These are phyloP conservation scores for Leccinum fibrillosum DNA, from an alignment of 768 basidiomycete species.

Conservation along the genomic window DNA sequence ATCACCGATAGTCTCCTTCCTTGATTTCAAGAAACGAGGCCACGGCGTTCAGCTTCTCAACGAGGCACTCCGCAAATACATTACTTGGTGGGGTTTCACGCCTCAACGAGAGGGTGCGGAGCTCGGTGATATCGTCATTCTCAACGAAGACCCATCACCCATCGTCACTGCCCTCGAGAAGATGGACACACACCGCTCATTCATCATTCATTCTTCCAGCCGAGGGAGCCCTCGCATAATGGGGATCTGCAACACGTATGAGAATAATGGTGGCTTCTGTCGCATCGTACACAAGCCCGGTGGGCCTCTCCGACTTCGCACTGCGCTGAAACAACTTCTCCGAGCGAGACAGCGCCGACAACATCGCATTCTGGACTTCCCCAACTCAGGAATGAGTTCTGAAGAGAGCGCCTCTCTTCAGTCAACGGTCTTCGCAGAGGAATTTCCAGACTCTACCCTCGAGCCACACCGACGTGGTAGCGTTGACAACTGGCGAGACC, in stretches of 20 bases:
- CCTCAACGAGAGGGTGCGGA: slow-evolving; percentile 38
- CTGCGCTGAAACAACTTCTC: slow-evolving; percentile 51
- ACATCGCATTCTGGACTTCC: slow-evolving; percentile 20
- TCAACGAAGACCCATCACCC: slow-evolving; percentile 72
- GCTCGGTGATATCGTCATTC: slow-evolving; percentile 68
- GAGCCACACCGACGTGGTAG: slow-evolving; percentile 33
- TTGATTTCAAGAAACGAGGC: slow-evolving; percentile 66
- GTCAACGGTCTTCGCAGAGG: slow-evolving; percentile 28
- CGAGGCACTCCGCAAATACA: slow-evolving; percentile 60
- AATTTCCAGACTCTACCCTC: slow-evolving; percentile 10
- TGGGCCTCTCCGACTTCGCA: slow-evolving; percentile 72
- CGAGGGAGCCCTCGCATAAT: slow-evolving; percentile 65
- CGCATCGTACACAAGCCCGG: slow-evolving; percentile 88
- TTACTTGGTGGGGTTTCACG: slow-evolving; percentile 74
- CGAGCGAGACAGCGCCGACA: slow-evolving; percentile 32
- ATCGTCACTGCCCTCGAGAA: slow-evolving; percentile 55
- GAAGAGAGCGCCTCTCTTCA: slow-evolving; percentile 29
- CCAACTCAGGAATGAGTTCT: slow-evolving; percentile 16
- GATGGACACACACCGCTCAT: slow-evolving; percentile 58
- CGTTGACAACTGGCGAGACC: slow-evolving; percentile 28
- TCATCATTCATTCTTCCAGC: slow-evolving; percentile 71
- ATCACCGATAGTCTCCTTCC: slow-evolving; percentile 58
- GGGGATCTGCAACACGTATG: slow-evolving; percentile 65
- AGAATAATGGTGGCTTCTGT: slow-evolving; percentile 81
- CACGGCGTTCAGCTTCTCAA: slow-evolving; percentile 67